Evolutionary conservation across 164 flowering plant species (phyloP).

Genomic region (Nymphaea colorata): DNA sequence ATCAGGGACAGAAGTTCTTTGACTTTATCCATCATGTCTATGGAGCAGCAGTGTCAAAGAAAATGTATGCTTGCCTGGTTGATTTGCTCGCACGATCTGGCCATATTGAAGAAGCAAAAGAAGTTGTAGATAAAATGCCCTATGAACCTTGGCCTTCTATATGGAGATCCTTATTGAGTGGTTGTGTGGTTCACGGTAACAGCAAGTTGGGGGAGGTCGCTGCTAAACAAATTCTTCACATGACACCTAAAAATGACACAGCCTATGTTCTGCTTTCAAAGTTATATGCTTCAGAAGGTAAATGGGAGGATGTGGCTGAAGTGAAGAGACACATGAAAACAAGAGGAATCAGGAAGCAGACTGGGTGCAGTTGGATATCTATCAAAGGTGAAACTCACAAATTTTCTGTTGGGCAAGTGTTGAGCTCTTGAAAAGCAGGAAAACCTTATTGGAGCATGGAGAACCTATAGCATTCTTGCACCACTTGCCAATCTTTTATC

Average conservation of each 20-base stretch:
- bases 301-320: constrained; percentile 34
- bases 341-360: constrained; percentile 17
- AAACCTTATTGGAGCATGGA: too few relatives aligned
- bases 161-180: constrained; percentile 43
- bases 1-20: constrained; percentile 27
- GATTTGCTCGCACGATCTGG: constrained; percentile 50
- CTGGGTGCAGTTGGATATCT: constrained; percentile 33
- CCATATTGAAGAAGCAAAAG: constrained; percentile 31
- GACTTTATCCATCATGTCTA: constrained; percentile 21
- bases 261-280: constrained; percentile 24
- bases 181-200: constrained; percentile 39
- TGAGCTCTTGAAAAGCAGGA: too few relatives aligned
- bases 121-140: constrained; percentile 35
- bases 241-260: constrained; percentile 32
- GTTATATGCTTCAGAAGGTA: constrained; percentile 27
- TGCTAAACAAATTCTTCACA: constrained; percentile 19
- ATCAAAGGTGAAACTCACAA: constrained; percentile 4
- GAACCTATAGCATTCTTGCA: too few relatives aligned
- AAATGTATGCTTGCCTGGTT: constrained; percentile 34
- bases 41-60: constrained; percentile 29
- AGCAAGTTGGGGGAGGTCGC: constrained; percentile 31
- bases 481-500: too few relatives aligned
- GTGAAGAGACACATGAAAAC: constrained; percentile 19
- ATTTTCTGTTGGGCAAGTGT: not conserved
- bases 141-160: constrained; percentile 45